Evolutionary conservation across 2,329 filamentous ascomycete genomes (phyloP), one percentile per base, ranked within the genome.

Genomic region (Fusarium brevicatenulatum): DNA sequence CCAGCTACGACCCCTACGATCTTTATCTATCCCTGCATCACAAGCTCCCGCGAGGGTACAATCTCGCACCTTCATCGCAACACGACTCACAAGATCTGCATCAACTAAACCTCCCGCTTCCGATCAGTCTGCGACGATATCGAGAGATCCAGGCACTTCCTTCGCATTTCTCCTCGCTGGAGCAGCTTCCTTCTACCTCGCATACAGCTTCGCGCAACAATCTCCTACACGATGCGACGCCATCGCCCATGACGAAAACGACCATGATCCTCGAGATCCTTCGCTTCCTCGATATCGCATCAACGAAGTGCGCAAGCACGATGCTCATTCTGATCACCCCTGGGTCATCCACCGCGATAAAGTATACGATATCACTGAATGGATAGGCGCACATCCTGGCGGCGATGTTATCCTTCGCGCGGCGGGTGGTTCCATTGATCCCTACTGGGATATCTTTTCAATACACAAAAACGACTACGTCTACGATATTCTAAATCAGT

Each of bases 291-390:
- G 85, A 8, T 89, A 84, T 73, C 84, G 85, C 36, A 82, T 90
- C 19, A 79, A 83, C 18, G 86, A 89, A 62, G 79, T 90, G 52
- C 86, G 85, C 53, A 81, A 86, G 56, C 88, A 90, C 71, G 85
- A 87, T n/a, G 82, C 82, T 23, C 82, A 83, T 25, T 88, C 89
- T 0, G 77, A 84, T 3, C 80, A 83, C 15, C 90, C 90, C 5
- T 93, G 91, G 91, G 87, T 93, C 8, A 89, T 88, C n/a, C 85
- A 86, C 59, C 88, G 85, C 30, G 88, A 89, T 77, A 88, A 89
- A 63, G 90, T 93, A 25, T 93, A 92, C 83, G 88, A 93, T 76
- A 92, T 93, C 58, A 92, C 91, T 2, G 89, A 92, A 56, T 93
- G 91, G 89, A 82, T 92, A 28, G 82, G 85, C 3, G 89, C 86